Conservation (phyloP, 345 rosid genomes). For the Linum tenue region DNA sequence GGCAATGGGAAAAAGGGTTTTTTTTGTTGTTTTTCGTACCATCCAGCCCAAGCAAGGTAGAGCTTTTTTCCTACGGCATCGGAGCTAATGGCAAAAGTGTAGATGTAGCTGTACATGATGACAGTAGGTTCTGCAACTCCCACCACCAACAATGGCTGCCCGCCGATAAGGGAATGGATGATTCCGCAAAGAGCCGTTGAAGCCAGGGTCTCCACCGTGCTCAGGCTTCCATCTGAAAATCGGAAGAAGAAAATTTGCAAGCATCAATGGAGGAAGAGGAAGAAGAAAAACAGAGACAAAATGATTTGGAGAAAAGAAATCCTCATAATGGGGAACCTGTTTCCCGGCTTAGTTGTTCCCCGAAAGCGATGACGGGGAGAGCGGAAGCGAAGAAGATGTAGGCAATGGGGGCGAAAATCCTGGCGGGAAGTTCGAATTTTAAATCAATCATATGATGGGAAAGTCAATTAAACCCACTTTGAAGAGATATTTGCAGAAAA, state of each 20-base stretch:
- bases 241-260: background rate
- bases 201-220: constrained; percentile 49
- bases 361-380: constrained; percentile 63
- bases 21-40: constrained; percentile 10
- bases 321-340: constrained; percentile 25
- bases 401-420: constrained; percentile 60
- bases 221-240: constrained; percentile 45
- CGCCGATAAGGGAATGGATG: constrained; percentile 48
- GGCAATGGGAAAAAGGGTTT: background rate
- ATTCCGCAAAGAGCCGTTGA: constrained; percentile 56
- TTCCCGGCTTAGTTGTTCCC: constrained; percentile 53
- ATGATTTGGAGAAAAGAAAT: background rate
- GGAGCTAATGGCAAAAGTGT: constrained; percentile 21
- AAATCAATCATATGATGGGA: too few species aligned
- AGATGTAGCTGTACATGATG: constrained; percentile 31
- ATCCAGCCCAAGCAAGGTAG: constrained; percentile 37
- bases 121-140: constrained; percentile 43
- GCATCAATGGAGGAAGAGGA: too few species aligned
- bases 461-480: too few species aligned
- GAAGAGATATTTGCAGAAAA: background rate
- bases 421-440: constrained; percentile 1
- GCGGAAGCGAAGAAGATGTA: constrained; percentile 66
- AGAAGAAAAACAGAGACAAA: too few species aligned
- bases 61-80: constrained; percentile 22
- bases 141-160: constrained; percentile 32